phyloP scores from a whole-genome alignment of 1,139 yeast genomes.

The Candida sojae region DNA sequence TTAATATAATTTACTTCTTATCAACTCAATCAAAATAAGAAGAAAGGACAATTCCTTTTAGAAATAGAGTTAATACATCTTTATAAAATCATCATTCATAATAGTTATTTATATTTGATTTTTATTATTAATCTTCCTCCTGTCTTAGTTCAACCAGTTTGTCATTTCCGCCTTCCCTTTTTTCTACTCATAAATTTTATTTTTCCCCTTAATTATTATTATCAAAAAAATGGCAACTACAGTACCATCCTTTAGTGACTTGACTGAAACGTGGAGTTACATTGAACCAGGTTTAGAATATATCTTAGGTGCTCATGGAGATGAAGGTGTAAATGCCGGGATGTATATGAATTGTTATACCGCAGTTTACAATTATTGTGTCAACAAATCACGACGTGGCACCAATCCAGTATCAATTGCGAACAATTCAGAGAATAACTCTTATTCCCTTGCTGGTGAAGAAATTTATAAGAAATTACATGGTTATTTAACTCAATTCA shows the following conservation, averaged over 20 bases:
- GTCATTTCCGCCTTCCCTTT: not conserved
- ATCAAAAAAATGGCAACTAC: conserved; percentile 10
- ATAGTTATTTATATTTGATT: too few relatives aligned
- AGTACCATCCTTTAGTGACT: conserved; percentile 44
- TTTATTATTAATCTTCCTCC: too few relatives aligned
- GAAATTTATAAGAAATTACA: conserved; percentile 80
- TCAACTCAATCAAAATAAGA: too few relatives aligned
- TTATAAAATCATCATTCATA: not conserved
- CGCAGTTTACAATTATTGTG: conserved; percentile 93
- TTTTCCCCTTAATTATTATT: not conserved
- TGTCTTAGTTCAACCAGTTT: not conserved
- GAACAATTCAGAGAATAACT: conserved; percentile 25
- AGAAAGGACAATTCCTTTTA: not conserved
- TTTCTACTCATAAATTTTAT: not conserved
- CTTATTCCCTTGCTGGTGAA: conserved; percentile 73
- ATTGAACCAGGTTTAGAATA: conserved; percentile 74
- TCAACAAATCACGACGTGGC: conserved; percentile 62
- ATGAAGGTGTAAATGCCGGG: conserved; percentile 65
- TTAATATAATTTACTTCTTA: not conserved
- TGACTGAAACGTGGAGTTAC: conserved; percentile 73
- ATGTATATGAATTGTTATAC: conserved; percentile 78
- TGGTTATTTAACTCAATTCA: conserved; percentile 63
- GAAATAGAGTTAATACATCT: not conserved
- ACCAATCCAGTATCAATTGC: conserved; percentile 16
- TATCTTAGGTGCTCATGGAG: conserved; percentile 67